phyloP scores from a whole-genome alignment of 495 filamentous ascomycete genomes.

The Neurospora sp. region DNA sequence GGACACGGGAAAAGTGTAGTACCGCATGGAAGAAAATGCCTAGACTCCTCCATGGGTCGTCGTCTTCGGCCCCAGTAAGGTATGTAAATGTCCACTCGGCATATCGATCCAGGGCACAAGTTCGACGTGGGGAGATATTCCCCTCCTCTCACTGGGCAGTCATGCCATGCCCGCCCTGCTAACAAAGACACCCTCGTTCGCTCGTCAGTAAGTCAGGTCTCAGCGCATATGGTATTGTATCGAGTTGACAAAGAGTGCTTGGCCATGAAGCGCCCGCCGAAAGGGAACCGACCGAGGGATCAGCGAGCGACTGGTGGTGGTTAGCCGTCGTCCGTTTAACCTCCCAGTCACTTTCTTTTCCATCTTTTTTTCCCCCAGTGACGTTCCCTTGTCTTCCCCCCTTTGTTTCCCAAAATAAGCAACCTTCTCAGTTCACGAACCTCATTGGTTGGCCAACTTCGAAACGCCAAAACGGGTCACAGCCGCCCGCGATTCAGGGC shows the following conservation, averaged over 20 bases:
- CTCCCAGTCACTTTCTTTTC: no score
- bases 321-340: not conserved
- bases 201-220: not conserved
- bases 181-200: not conserved
- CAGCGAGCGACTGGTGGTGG: not conserved
- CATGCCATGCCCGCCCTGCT: not conserved
- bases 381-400: not conserved
- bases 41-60: not conserved
- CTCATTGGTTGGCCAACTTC: not conserved
- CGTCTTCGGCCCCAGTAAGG: not conserved
- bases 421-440: not conserved
- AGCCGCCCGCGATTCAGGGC: not conserved
- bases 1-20: not conserved
- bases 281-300: not conserved
- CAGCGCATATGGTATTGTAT: no score
- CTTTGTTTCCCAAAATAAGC: not conserved
- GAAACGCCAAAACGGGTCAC: not conserved
- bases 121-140: not conserved
- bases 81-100: not conserved
- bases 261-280: no score
- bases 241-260: no score
- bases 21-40: not conserved
- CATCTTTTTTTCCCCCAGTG: no score
- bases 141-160: not conserved
- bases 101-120: not conserved